phyloP scores from a whole-genome alignment of 2,329 filamentous ascomycete genomes.

The Venturia aucupariae region DNA sequence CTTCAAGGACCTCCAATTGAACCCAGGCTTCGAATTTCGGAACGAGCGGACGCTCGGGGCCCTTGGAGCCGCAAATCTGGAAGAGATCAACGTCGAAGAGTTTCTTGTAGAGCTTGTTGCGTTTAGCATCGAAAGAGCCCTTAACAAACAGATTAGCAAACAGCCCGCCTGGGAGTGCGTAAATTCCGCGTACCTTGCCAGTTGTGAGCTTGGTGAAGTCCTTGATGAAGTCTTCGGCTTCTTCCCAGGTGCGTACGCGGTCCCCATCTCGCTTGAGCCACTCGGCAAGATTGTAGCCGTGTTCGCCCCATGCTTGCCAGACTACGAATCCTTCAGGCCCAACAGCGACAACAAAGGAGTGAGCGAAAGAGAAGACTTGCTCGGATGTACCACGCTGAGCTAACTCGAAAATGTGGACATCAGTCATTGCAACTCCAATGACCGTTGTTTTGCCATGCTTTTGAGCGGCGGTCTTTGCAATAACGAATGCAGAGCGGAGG shows the following conservation, averaged over 20 bases:
- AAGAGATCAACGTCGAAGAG: conserved; percentile 11
- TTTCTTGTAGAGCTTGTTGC: conserved; percentile 13
- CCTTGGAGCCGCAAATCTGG: not conserved
- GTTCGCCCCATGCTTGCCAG: not conserved
- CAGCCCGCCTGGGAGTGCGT: too few relatives aligned
- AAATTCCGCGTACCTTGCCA: not conserved
- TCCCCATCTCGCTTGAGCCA: not conserved
- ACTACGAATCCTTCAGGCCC: not conserved
- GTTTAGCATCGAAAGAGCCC: not conserved
- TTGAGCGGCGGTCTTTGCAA: not conserved
- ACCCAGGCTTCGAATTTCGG: conserved; percentile 12
- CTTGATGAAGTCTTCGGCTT: conserved; percentile 2
- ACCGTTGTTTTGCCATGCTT: conserved; percentile 4
- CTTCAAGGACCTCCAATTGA: conserved; percentile 2
- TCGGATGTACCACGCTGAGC: not conserved
- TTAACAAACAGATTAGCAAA: not conserved
- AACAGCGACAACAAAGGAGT: not conserved
- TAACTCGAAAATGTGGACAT: not conserved
- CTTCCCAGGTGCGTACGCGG: conserved; percentile 6
- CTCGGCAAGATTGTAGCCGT: not conserved
- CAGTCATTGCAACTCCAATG: not conserved
- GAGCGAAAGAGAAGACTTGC: not conserved
- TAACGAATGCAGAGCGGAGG: not conserved
- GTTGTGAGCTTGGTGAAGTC: not conserved
- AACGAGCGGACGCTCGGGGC: not conserved